Base-by-base conservation (phyloP, 495 filamentous ascomycete species). In the Pyrenula aspistea region DNA sequence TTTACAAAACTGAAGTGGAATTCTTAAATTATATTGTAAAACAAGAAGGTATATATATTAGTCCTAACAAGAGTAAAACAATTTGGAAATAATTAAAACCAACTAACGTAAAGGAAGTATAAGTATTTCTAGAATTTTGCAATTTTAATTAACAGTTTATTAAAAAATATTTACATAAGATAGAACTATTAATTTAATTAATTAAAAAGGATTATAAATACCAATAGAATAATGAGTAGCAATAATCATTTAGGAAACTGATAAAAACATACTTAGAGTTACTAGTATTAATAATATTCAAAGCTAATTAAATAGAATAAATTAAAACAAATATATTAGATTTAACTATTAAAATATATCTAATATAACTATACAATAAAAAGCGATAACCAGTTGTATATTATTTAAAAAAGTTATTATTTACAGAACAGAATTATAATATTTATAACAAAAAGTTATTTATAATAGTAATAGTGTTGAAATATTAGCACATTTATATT, bases 361-460 rank as follows among this genome's bases (percentile, higher is more conserved):
- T 55, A 23, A 59, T 21, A 49, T 36, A 47, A 55, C 12, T 57
- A 8, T 8, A 57, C 2, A 54, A 54, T 50, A 60, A 59, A 22
- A 47, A n/a, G 48, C 24, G 25, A 60, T 42, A 10, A 48, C 47
- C 20, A 19, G 51, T 64, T 19, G 51, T 53, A 10, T 62, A 50
- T 56, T 62, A 63, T n/a, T 57, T 24, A 24, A 25, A 22, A 42
- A 60, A 62, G 19, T 53, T 57, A 59, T 54, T 47, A 31, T 10
- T 2, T 21, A 51, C 15, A 21, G 55, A 62, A 53, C 19, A 3
- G 8, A 62, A 59, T 54, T 59, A 59, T 56, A 50, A 62, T 52
- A 62, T 12, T 23, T 60, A 59, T 62, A 56, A 63, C 50, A 25
- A 62, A 51, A 20, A 64, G 25, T 25, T 64, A 24, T 25, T 63